Percentiles rank a stretch among this genome's conserved stretches.
Conservation (phyloP, 148 eudicot species). For the Chenopodium formosanum region DNA sequence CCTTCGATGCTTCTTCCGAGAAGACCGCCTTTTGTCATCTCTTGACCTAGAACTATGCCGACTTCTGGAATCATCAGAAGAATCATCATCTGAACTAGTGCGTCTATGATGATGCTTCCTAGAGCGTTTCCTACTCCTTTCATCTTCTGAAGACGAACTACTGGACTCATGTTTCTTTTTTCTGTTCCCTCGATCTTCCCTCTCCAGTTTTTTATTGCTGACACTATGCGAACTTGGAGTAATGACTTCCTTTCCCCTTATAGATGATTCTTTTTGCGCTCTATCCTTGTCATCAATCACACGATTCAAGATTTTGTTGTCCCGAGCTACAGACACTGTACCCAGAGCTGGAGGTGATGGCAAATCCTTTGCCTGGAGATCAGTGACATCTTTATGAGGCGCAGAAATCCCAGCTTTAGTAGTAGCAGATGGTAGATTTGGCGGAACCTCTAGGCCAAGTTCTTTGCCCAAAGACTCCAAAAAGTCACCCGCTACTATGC, state of each 20-base stretch:
- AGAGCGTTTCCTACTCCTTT: slow-evolving; percentile 52
- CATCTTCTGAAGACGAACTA: slow-evolving; percentile 55
- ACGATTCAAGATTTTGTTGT: slow-evolving; percentile 12
- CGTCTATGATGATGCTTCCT: slow-evolving; percentile 43
- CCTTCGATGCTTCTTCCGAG: slow-evolving; percentile 57
- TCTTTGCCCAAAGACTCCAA: slow-evolving; percentile 94
- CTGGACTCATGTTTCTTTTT: slow-evolving; percentile 25
- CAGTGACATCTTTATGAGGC: slow-evolving; percentile 23
- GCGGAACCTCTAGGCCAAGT: slow-evolving; percentile 89
- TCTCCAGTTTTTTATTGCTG: slow-evolving; percentile 29
- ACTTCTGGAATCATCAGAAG: slow-evolving; percentile 48
- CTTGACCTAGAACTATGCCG: slow-evolving; percentile 51
- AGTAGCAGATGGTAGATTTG: slow-evolving; percentile 51
- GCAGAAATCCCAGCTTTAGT: slow-evolving; percentile 29
- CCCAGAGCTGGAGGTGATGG: slow-evolving; percentile 7
- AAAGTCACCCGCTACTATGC: slow-evolving; percentile 93
- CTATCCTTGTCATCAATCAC: slow-evolving; percentile 13
- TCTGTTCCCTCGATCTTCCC: slow-evolving; percentile 23
- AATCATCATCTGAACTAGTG: slow-evolving; percentile 43
- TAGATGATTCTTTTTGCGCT: slow-evolving; percentile 13
- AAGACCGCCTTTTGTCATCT: slow-evolving; percentile 47
- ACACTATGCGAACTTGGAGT: slow-evolving; percentile 12
- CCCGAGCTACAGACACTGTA: neutral
- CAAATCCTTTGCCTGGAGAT: slow-evolving; percentile 8
- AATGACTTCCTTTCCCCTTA: slow-evolving; percentile 3